Conservation (phyloP, 176 grass and related monocot genomes). For the Miscanthus lutarioriparius region DNA sequence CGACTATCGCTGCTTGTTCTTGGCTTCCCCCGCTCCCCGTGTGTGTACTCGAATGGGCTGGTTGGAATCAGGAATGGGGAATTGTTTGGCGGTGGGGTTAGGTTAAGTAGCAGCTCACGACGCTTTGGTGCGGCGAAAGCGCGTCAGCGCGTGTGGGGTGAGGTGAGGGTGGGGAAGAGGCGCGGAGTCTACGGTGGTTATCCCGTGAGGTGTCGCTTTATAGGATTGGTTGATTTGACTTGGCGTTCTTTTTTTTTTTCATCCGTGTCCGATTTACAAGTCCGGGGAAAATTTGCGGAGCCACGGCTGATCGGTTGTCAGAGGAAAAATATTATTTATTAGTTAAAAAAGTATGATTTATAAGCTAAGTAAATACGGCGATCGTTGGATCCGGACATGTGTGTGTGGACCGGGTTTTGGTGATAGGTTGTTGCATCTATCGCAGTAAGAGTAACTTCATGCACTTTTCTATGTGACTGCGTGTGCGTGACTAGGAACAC, state of each 20-base stretch:
- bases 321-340: too few species aligned
- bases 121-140: conserved; percentile 21
- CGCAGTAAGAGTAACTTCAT: neutral
- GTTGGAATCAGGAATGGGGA: conserved; percentile 23
- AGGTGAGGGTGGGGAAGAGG: too few species aligned
- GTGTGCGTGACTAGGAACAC: neutral
- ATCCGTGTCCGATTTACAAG: neutral
- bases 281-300: neutral
- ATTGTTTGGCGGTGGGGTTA: conserved; percentile 19
- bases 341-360: too few species aligned
- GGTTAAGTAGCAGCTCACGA: conserved; percentile 40
- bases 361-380: too few species aligned
- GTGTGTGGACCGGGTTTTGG: neutral
- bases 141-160: conserved; percentile 39
- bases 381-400: neutral
- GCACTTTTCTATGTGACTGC: neutral
- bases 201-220: conserved; percentile 37
- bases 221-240: conserved; percentile 51
- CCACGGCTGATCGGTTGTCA: too few species aligned
- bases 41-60: neutral
- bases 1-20: neutral
- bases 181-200: conserved; percentile 44
- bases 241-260: neutral
- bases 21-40: neutral
- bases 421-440: conserved; percentile 39